Evolutionary conservation across 2,329 filamentous ascomycete genomes (phyloP).

Genomic region (Nemania sp.): DNA sequence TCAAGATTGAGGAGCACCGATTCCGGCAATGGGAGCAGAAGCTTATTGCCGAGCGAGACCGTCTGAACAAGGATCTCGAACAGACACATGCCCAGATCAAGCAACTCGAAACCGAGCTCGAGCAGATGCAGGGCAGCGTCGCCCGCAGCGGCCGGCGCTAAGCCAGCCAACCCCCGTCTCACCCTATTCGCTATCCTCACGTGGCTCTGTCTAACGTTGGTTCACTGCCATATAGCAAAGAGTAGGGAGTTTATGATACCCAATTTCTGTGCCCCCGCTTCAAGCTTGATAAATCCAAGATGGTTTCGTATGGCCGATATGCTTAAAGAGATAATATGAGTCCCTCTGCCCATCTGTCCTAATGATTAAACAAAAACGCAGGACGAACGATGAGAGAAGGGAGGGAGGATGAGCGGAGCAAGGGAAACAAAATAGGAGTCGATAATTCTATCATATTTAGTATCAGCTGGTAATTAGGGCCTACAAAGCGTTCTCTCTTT

Average conservation of each 20-base stretch:
- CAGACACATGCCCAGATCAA: constrained; percentile 95
- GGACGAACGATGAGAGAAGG: constrained; percentile 18
- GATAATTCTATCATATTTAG: constrained; percentile 5
- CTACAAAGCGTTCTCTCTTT: no score
- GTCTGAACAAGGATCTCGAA: constrained; percentile 99
- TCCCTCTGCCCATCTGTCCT: constrained; percentile 14
- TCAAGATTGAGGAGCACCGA: constrained; percentile 99
- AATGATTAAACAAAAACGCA: constrained; percentile 20
- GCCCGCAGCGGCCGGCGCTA: constrained; percentile 93
- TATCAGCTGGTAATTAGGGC: constrained; percentile 24
- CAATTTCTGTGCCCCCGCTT: constrained; percentile 23
- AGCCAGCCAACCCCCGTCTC: constrained; percentile 30
- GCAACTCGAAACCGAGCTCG: constrained; percentile 88
- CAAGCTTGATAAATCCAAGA: constrained; percentile 31
- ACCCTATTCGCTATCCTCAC: constrained; percentile 30
- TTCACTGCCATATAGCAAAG: constrained; percentile 34
- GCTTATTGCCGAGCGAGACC: constrained; percentile 97
- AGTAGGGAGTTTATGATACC: constrained; percentile 37
- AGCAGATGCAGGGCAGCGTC: constrained; percentile 87
- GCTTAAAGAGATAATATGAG: constrained; percentile 43
- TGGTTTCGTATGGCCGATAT: constrained; percentile 33
- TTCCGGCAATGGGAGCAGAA: constrained; percentile 99
- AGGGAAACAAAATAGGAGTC: neutral
- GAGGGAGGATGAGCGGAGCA: constrained; percentile 16
- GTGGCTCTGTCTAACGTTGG: constrained; percentile 31